These are phyloP conservation scores for Suillus alpinus DNA, from an alignment of 768 basidiomycete genomes.

Conservation along the genomic window DNA sequence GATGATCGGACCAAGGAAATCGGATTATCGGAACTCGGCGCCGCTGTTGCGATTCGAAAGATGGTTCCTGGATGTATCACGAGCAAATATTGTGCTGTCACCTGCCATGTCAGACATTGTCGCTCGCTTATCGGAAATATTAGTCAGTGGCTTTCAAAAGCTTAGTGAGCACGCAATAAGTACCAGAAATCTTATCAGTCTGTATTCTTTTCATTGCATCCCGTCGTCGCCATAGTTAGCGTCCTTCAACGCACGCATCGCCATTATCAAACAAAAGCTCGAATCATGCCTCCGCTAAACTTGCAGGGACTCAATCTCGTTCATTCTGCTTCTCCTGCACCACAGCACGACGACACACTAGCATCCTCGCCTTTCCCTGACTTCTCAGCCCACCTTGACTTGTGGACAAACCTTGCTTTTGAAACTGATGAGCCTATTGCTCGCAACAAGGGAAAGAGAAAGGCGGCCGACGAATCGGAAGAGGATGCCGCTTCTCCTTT, in stretches of 20 bases:
- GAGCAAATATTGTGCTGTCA: not conserved
- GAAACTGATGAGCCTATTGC: conserved; percentile 64
- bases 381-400: conserved; percentile 70
- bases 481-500: conserved; percentile 31
- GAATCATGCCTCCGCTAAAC: conserved; percentile 55
- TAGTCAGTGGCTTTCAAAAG: conserved; percentile 3
- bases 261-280: not conserved
- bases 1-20: not conserved
- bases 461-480: conserved; percentile 35
- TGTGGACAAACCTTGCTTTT: conserved; percentile 83
- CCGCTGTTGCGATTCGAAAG: not conserved
- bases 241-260: conserved; percentile 10
- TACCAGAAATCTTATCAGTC: conserved; percentile 13
- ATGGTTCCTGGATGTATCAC: not conserved
- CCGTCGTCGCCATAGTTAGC: conserved; percentile 2
- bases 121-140: not conserved
- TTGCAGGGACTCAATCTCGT: conserved; percentile 83
- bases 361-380: conserved; percentile 66
- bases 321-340: conserved; percentile 47
- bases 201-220: conserved; percentile 10
- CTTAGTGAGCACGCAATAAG: conserved; percentile 13
- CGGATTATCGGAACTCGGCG: not conserved
- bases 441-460: conserved; percentile 31
- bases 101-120: not conserved
- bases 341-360: conserved; percentile 53